Evolutionary conservation across 129 eudicot species (phyloP).

Genomic region (Cynara cardunculus): DNA sequence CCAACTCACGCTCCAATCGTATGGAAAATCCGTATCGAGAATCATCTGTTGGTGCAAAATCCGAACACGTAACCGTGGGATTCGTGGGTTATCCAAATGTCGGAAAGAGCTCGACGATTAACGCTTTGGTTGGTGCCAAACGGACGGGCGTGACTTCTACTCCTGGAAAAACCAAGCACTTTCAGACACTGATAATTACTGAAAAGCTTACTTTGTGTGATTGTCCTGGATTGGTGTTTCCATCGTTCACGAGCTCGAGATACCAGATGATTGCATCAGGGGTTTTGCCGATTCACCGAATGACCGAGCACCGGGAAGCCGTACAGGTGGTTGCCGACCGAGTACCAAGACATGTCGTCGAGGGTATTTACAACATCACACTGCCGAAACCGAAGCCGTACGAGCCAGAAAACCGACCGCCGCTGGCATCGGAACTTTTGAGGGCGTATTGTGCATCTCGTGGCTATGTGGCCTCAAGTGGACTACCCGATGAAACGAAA

Average conservation of each 20-base stretch:
- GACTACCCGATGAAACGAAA: constrained; percentile 83
- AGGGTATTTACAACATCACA: constrained; percentile 60
- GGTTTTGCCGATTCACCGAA: constrained; percentile 79
- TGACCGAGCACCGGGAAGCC: constrained; percentile 87
- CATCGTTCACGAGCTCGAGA: constrained; percentile 95
- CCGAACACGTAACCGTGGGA: constrained; percentile 66
- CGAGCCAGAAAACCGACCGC: constrained; percentile 73
- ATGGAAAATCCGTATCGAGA: background rate
- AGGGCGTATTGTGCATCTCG: constrained; percentile 90
- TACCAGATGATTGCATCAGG: constrained; percentile 94
- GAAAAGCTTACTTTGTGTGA: constrained; percentile 82
- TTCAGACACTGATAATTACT: constrained; percentile 79
- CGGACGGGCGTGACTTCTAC: constrained; percentile 89
- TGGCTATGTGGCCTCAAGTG: constrained; percentile 86
- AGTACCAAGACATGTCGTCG: constrained; percentile 58
- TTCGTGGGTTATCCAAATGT: constrained; percentile 96
- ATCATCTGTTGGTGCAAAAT: constrained; percentile 16
- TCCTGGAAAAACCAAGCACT: constrained; percentile 97
- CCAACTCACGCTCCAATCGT: constrained; percentile 14
- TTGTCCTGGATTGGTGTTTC: constrained; percentile 93
- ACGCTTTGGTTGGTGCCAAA: constrained; percentile 88
- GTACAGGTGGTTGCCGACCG: constrained; percentile 82
- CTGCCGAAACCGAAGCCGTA: constrained; percentile 85
- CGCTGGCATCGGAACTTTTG: constrained; percentile 67
- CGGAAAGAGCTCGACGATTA: constrained; percentile 93